Percentiles rank a stretch among this genome's conserved stretches.
Evolutionary conservation across 306 rosid genomes (phyloP).

Genomic region (Quercus parvula): DNA sequence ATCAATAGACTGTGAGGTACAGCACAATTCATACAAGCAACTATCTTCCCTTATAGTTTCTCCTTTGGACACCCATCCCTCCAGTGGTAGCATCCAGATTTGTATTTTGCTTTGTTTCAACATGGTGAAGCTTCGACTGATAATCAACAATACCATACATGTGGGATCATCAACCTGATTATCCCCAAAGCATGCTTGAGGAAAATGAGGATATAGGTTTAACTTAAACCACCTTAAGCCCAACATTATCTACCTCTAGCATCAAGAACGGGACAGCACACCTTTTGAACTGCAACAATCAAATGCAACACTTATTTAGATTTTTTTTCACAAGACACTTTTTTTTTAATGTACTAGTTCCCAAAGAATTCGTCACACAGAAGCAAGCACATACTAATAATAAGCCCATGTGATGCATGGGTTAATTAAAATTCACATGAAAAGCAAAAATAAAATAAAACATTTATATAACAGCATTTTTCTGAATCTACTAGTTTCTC

Average conservation of each 20-base stretch:
- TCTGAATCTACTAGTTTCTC: too few relatives aligned
- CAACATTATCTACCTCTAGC: conserved; percentile 14
- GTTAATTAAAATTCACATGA: too few relatives aligned
- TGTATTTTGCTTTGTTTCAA: neutral
- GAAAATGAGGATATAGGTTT: neutral
- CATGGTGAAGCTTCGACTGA: neutral
- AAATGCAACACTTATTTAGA: conserved; percentile 5
- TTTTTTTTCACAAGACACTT: conserved; percentile 10
- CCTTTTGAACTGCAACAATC: conserved; percentile 81
- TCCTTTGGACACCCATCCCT: neutral
- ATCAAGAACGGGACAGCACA: conserved; percentile 69
- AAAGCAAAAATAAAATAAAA: too few relatives aligned
- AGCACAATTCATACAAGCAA: conserved; percentile 18
- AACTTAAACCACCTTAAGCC: neutral
- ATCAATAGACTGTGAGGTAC: neutral
- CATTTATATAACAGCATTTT: too few relatives aligned
- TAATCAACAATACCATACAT: neutral
- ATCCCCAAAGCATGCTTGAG: neutral
- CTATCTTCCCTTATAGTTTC: neutral
- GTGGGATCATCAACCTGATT: neutral
- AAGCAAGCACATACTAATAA: too few relatives aligned
- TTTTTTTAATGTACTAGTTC: neutral
- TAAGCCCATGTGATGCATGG: too few relatives aligned
- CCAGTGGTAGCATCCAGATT: neutral
- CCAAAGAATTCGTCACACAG: neutral